Conservation (phyloP, 108 stramenopile species). For the Craspedostauros australis region DNA sequence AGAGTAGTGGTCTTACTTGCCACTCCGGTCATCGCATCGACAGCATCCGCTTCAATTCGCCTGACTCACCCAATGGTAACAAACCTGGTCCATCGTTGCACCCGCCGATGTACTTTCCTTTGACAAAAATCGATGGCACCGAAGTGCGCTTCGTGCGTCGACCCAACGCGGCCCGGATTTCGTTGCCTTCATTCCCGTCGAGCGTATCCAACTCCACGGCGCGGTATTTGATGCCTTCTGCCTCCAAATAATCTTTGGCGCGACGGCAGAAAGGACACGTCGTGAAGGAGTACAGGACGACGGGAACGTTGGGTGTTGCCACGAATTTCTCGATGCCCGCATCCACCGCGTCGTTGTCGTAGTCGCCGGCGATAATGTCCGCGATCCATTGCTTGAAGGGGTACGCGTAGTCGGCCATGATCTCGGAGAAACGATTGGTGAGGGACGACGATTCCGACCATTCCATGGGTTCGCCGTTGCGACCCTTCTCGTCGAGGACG, state of each 20-base stretch:
- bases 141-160: constrained; percentile 49
- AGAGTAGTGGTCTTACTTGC: too few species aligned
- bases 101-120: constrained; percentile 50
- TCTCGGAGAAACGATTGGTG: constrained; percentile 42
- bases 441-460: constrained; percentile 43
- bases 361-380: constrained; percentile 59
- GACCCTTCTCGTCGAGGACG: constrained; percentile 46
- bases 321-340: constrained; percentile 27
- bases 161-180: constrained; percentile 49
- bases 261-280: constrained; percentile 67
- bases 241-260: constrained; percentile 58
- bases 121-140: constrained; percentile 62
- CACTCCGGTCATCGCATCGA: too few species aligned
- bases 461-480: constrained; percentile 60
- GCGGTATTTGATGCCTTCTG: constrained; percentile 33
- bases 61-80: constrained; percentile 39
- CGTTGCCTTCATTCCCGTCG: constrained; percentile 52
- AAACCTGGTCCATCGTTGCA: constrained; percentile 67
- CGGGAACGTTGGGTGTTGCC: background rate
- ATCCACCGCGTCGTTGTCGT: constrained; percentile 27
- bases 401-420: constrained; percentile 41
- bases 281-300: constrained; percentile 56
- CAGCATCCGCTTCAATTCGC: constrained; percentile 19
- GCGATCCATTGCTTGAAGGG: constrained; percentile 67
- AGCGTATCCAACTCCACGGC: constrained; percentile 51